Evolutionary conservation across 2,329 filamentous ascomycete species (phyloP), one percentile per base, ranked within the genome.

Genomic region (Scytalidium lignicola): DNA sequence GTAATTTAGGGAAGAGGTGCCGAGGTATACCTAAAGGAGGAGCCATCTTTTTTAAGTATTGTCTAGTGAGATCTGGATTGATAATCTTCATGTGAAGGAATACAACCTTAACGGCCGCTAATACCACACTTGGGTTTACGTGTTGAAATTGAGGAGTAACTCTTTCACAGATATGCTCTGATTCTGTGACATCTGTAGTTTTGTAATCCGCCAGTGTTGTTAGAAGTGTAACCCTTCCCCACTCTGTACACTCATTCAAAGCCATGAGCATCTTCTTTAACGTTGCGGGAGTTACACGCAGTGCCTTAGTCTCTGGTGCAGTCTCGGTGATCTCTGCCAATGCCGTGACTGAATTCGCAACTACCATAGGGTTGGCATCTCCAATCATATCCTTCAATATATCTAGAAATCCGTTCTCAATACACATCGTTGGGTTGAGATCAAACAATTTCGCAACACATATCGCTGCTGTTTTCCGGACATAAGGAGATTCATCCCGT

Each of bases 361-460:
- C 93, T 3, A 99, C 93, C 92, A 97, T 99, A 2, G 93, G 93
- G 67, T 99, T 99, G 2, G 93, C 89, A 66, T 99, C 93, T 47
- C 90, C 92, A 57, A 99, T 95, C 74, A 99, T 74, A 69, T 99
- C 93, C 69, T 99, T 92, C 47, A 99, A 72, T 20, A 81, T 90
- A 67, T 97, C 91, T 44, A 99, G 71, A 68, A 99, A 99, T 42
- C 93, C 93, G 61, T 99, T 96, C 65, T 99, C 93, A 49, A 99
- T 80, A 65, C 92, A 97, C 82, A 96, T 87, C 37, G 79, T 70
- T 5, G 92, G 90, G 65, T 95, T 96, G 52, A 99, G 76, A 63
- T 99, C 93, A 70, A 96, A 99, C 6, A 99, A 82, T 71, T 99
- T 99, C 47, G 93, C 93, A 41, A 99, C 93, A 66, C 93, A 97